Conservation (phyloP, 2,329 filamentous ascomycete species). For the Trichoderma gracile region DNA sequence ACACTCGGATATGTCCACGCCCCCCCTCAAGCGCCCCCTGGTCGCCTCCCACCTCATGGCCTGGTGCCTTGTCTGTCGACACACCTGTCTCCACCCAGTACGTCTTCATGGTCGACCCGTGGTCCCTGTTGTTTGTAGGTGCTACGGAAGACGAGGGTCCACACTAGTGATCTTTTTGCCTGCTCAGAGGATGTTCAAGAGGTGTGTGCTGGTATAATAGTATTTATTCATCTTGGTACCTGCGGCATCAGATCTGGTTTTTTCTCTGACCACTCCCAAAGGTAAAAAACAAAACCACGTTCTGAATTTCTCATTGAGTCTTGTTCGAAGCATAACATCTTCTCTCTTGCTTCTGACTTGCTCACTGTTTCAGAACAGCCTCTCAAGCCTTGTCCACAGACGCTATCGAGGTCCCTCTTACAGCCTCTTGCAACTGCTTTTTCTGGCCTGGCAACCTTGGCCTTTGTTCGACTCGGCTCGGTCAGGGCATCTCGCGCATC, state of each 20-base stretch:
- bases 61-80: neutral
- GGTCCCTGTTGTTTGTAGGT: constrained; percentile 1
- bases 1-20: neutral
- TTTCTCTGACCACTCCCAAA: neutral
- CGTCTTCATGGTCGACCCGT: neutral
- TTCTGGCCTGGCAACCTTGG: neutral
- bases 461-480: neutral
- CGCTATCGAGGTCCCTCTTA: neutral
- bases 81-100: neutral
- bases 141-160: constrained; percentile 16
- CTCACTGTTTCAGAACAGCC: constrained; percentile 4
- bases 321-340: neutral
- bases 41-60: neutral
- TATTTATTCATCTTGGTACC: constrained; percentile 15
- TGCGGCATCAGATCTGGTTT: constrained; percentile 15
- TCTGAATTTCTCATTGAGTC: neutral
- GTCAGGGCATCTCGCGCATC: neutral
- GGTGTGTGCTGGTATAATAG: constrained; percentile 7
- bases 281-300: neutral
- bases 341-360: neutral
- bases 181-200: neutral
- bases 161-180: neutral
- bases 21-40: neutral
- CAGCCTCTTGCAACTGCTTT: neutral
- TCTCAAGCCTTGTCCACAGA: neutral